Base-by-base conservation (phyloP, 2,329 filamentous ascomycete species). In the Lachnellula willkommii region DNA sequence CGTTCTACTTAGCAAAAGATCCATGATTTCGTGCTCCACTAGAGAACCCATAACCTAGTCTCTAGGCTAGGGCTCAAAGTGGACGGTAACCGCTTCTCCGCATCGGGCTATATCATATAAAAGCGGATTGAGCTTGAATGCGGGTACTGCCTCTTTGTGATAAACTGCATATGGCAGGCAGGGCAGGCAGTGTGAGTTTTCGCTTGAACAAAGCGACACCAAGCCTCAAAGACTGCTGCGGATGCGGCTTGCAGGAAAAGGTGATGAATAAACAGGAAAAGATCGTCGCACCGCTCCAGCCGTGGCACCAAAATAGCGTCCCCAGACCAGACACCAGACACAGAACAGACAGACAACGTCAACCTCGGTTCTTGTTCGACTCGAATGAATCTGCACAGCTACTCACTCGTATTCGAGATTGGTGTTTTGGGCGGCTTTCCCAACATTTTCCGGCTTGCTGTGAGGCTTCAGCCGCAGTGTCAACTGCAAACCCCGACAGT, bases 281-380 rank as follows among this genome's bases (percentile, higher is more conserved):
- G 55, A 57, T 57, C 55, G 47, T 53, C 55, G 49, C 47, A 57
- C 47, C 40, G 47, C 40, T 39, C 40, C 22, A 40, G 35, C 35
- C 26, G 14, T 15, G 22, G n/a, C 47, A 20, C 46, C 37, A 40
- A 28, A 15, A 42, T 24, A 50, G 26, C n/a, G 9, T 36, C 17
- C 20, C 32, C 39, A 17, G 14, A 17, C 32, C 39, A 17, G 14
- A 17, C 28, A n/a, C 37, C 39, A 42, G 15, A 22, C 24, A 12
- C 15, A 28, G 15, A 37, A 48, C 15, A 20, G 28, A 45, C n/a
- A 45, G 28, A 45, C n/a, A 45, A 32, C 42, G 14, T 35, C 52
- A 50, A 40, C n/a, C 40, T 50, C 39, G 40, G 53, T 47, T 48
- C 40, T 28, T 49, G 17, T 47, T 36, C 5, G 28, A 42, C 26